These are phyloP conservation scores for Eimeria zaria DNA, from an alignment of 169 alveolate species.

Conservation along the genomic window DNA sequence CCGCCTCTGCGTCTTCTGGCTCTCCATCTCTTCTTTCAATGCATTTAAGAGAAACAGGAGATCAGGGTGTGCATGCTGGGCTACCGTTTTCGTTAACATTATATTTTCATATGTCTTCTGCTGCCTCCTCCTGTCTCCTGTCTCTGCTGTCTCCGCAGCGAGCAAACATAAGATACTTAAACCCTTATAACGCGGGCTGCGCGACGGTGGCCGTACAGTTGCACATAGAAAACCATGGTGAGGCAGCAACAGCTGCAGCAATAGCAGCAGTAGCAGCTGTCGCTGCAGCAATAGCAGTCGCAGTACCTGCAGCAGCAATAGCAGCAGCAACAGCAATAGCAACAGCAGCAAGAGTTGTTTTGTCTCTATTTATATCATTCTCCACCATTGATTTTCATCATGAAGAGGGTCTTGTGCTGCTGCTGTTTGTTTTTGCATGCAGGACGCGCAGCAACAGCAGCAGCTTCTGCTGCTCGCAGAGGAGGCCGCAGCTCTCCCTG, in stretches of 20 bases:
- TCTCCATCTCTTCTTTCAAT: neutral
- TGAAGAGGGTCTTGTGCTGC: neutral
- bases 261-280: neutral
- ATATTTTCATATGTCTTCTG: too few relatives aligned
- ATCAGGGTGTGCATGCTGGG: too few relatives aligned
- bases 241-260: neutral
- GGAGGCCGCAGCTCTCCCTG: slow-evolving; percentile 41
- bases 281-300: neutral
- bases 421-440: neutral
- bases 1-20: neutral
- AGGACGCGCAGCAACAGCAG: slow-evolving; percentile 69
- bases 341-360: neutral
- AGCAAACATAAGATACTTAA: too few relatives aligned
- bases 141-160: neutral
- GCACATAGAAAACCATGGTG: neutral
- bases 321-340: neutral
- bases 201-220: neutral
- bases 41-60: neutral
- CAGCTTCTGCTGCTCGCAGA: slow-evolving; percentile 64
- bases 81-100: too few relatives aligned
- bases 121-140: too few relatives aligned
- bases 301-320: neutral
- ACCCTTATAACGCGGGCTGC: neutral
- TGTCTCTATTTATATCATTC: neutral
- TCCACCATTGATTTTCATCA: too few relatives aligned